Conservation (phyloP, 1,284 basidiomycete genomes). For the Heterobasidion parviporum region DNA sequence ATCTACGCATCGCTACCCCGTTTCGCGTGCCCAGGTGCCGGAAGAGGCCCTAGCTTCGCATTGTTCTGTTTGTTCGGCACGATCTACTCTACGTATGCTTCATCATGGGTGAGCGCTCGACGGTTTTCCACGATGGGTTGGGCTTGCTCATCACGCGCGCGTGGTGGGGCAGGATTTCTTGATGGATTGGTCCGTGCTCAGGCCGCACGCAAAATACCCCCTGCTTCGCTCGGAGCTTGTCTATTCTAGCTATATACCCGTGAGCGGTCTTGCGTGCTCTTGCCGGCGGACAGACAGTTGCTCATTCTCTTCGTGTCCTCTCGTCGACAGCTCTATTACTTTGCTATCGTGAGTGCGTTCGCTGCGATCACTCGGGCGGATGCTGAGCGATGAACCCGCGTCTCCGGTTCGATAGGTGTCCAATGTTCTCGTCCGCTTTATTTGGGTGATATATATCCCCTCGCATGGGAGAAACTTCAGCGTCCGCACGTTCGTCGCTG, state of each 20-base stretch:
- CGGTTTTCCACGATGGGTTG: neutral
- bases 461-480: slow-evolving; percentile 37
- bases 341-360: slow-evolving; percentile 52
- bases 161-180: slow-evolving; percentile 47
- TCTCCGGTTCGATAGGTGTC: slow-evolving; percentile 34
- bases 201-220: slow-evolving; percentile 46
- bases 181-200: slow-evolving; percentile 82
- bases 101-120: slow-evolving; percentile 58
- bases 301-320: neutral
- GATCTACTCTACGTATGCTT: slow-evolving; percentile 64
- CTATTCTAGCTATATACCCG: slow-evolving; percentile 53
- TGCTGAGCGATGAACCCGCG: neutral
- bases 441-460: slow-evolving; percentile 79
- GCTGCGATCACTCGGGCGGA: neutral
- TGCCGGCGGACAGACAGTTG: neutral
- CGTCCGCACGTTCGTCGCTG: slow-evolving; percentile 63
- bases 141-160: neutral
- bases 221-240: slow-evolving; percentile 72
- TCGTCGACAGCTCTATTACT: slow-evolving; percentile 53
- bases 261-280: slow-evolving; percentile 25
- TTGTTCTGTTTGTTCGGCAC: slow-evolving; percentile 57
- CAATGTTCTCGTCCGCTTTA: slow-evolving; percentile 73
- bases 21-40: slow-evolving; percentile 13
- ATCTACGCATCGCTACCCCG: slow-evolving; percentile 7
- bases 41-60: slow-evolving; percentile 34